Conservation (phyloP, 306 rosid genomes). For the Dalbergia cochinchinensis region DNA sequence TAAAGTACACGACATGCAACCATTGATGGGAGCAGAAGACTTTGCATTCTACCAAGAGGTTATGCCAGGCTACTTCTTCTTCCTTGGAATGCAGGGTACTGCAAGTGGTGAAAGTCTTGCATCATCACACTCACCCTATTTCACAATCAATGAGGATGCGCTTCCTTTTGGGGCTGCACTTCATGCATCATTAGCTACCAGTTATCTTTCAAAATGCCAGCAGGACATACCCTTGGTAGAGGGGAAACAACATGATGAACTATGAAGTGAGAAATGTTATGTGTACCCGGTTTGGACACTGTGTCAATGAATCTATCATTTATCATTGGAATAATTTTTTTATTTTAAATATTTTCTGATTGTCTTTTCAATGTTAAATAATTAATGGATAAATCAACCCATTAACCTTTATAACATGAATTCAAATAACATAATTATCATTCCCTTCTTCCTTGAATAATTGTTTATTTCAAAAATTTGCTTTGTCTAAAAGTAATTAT, state of each 20-base stretch:
- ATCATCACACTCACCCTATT: constrained; percentile 66
- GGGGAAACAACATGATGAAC: constrained; percentile 57
- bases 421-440: no score
- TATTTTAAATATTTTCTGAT: no score
- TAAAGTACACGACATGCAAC: constrained; percentile 56
- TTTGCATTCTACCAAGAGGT: constrained; percentile 83
- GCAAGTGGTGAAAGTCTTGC: constrained; percentile 1
- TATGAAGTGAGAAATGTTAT: no score
- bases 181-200: constrained; percentile 82
- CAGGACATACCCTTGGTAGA: constrained; percentile 38
- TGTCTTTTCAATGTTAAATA: no score
- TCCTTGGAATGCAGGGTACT: constrained; percentile 65
- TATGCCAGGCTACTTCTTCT: constrained; percentile 76
- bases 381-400: no score
- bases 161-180: constrained; percentile 88
- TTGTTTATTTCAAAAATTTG: no score
- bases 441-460: no score
- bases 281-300: no score
- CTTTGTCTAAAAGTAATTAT: no score
- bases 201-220: constrained; percentile 61
- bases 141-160: constrained; percentile 72
- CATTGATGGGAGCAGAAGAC: constrained; percentile 79
- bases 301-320: no score
- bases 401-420: no score
- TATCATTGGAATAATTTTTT: no score